Evolutionary conservation across 805 yeast genomes (phyloP).

Genomic region (Schwanniomyces pseudopolymorphus): DNA sequence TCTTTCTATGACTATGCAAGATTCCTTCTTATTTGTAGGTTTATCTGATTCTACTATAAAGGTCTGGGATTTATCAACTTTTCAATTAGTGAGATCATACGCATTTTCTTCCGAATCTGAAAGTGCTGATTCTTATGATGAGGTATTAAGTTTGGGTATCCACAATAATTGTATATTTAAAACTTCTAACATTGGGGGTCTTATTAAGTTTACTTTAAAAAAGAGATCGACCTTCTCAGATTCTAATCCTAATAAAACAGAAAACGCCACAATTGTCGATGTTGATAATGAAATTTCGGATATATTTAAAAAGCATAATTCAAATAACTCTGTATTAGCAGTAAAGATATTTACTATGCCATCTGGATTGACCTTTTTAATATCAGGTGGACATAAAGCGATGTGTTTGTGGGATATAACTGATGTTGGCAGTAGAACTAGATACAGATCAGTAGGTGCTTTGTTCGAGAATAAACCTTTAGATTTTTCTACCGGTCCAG

Average conservation of each 20-base stretch:
- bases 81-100: constrained; percentile 58
- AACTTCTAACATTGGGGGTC: constrained; percentile 52
- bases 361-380: constrained; percentile 43
- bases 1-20: constrained; percentile 62
- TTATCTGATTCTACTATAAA: constrained; percentile 70
- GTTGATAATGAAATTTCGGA: constrained; percentile 9
- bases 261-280: constrained; percentile 8
- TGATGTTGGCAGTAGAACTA: constrained; percentile 15
- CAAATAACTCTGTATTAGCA: constrained; percentile 55
- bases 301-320: constrained; percentile 9
- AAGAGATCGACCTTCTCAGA: constrained; percentile 7
- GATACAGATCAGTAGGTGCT: neutral
- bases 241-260: constrained; percentile 7
- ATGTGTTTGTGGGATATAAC: constrained; percentile 69
- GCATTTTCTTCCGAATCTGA: constrained; percentile 17
- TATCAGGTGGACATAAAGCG: constrained; percentile 73
- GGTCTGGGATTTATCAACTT: constrained; percentile 84
- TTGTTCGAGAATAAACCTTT: neutral
- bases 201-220: constrained; percentile 27
- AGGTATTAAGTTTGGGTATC: constrained; percentile 58
- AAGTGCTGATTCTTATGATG: constrained; percentile 12
- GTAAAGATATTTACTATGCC: constrained; percentile 46
- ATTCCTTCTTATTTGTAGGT: constrained; percentile 81
- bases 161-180: constrained; percentile 59
- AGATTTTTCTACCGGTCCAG: constrained; percentile 5